Percentiles rank a stretch among this genome's conserved stretches.
Evolutionary conservation across 306 rosid genomes (phyloP).

Genomic region (Vigna angularis): DNA sequence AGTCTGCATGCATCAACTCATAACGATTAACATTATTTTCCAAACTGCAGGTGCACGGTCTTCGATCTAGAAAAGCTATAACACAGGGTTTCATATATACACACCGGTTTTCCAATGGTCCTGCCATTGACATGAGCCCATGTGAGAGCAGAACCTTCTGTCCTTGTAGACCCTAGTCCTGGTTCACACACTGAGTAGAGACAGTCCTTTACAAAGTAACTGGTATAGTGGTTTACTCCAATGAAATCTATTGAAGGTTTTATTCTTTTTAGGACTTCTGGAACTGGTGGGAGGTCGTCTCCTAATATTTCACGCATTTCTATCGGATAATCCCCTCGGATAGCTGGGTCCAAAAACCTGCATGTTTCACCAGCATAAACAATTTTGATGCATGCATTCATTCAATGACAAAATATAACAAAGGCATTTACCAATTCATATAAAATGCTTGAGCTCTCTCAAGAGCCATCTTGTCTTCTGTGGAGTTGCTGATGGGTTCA

Average conservation of each 20-base stretch:
- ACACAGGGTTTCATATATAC: not conserved
- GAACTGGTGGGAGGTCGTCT: conserved; percentile 53
- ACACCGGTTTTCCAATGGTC: conserved; percentile 62
- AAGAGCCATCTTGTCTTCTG: conserved; percentile 65
- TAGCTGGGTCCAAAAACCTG: conserved; percentile 79
- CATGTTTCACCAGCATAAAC: not conserved
- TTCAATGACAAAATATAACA: not conserved
- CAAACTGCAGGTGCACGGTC: not conserved
- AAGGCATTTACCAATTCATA: conserved; percentile 58
- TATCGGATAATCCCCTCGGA: conserved; percentile 63
- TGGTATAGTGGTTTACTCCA: conserved; percentile 76
- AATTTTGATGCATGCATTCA: not conserved
- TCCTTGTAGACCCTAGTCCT: conserved; percentile 60
- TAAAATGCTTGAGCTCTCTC: conserved; percentile 72
- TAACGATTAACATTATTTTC: not conserved
- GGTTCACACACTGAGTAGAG: conserved; percentile 62
- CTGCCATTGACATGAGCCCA: conserved; percentile 48
- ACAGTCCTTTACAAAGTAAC: conserved; percentile 67
- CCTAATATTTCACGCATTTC: conserved; percentile 71
- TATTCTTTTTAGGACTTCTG: conserved; percentile 46
- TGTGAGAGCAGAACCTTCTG: conserved; percentile 57
- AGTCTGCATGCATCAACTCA: conserved; percentile 52
- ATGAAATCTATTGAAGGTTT: conserved; percentile 68
- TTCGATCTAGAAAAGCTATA: not conserved
- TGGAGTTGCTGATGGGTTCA: conserved; percentile 69